Evolutionary conservation across 2,329 filamentous ascomycete species (phyloP).

Genomic region (Penicillium crustosum): DNA sequence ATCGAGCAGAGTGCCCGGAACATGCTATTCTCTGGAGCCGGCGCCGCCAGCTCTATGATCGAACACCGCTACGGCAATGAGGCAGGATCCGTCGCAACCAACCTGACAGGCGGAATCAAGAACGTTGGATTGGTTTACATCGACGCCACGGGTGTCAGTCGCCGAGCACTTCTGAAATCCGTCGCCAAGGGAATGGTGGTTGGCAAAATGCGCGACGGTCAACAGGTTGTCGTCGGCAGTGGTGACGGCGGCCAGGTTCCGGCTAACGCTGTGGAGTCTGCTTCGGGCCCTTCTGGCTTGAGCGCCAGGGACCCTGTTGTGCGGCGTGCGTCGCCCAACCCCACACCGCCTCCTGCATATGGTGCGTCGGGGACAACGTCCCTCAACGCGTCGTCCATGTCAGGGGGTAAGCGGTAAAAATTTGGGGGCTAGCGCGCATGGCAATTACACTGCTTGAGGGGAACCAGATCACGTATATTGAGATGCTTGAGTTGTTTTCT

Average conservation of each 20-base stretch:
- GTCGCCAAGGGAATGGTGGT: constrained; percentile 89
- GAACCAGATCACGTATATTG: neutral
- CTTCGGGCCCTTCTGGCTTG: constrained; percentile 15
- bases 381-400: constrained; percentile 33
- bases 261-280: constrained; percentile 11
- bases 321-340: constrained; percentile 34
- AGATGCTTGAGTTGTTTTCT: neutral
- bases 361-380: constrained; percentile 38
- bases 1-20: constrained; percentile 83
- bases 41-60: constrained; percentile 81
- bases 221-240: constrained; percentile 49
- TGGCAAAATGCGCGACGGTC: constrained; percentile 50
- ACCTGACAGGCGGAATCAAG: constrained; percentile 82
- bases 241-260: constrained; percentile 47
- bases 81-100: constrained; percentile 72
- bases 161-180: constrained; percentile 85
- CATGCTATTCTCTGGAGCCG: constrained; percentile 70
- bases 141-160: constrained; percentile 87
- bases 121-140: constrained; percentile 98
- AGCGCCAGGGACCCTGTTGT: constrained; percentile 24
- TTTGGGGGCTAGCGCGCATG: constrained; percentile 1
- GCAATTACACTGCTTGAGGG: neutral
- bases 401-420: constrained; percentile 34
- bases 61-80: constrained; percentile 86
- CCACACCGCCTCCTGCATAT: constrained; percentile 45